Evolutionary conservation across 495 filamentous ascomycete species (phyloP), one percentile per base, ranked within the genome.

Genomic region (Aspergillus bridgeri): DNA sequence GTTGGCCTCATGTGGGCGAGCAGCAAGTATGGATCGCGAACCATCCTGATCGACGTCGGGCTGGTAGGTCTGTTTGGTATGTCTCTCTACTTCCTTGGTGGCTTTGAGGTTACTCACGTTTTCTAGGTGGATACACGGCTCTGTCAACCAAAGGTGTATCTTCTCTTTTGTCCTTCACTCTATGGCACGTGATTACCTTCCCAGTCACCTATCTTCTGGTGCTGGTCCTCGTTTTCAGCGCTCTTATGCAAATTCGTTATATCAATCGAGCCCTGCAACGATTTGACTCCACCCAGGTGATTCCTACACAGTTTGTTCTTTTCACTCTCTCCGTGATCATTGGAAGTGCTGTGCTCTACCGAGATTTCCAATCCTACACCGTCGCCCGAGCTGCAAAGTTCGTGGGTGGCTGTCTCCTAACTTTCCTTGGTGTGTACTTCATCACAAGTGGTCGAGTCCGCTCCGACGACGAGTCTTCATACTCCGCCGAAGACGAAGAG

Each of bases 241-340:
- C 94, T 19, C 74, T 98, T 53, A 89, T 97, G 83, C 94, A 98
- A 72, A 91, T 98, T 60, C 90, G 88, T 59, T 98, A 97, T 69
- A 80, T 98, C 60, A 98, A 98, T 75, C 91, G 91, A 49, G 92
- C 94, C 1, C 77, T 98, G 19, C 91, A 95, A 67, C 86, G 90
- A 53, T 98, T 98, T 75, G 91, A 96, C 70, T 93, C 92, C 0
- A 98, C 94, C 0, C 91, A 96, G 64, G 94, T 98, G 59, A 97
- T 98, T 53, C 94, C 94, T 2, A 91, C 90, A 13, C 94, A 98
- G 66, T 98, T 98, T 62, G 94, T 98, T 23, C 80, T 96, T 42
- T 98, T 98, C 69, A 98, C 94, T 0, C 77, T 98, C 6, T 96
- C 87, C 2, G 94, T 98, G 52, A 98, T 98, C 64, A 82, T 96